Evolutionary conservation across 192 early-diverging fungal species (phyloP), one percentile per base, ranked within the genome.

Genomic region (Backusella liffmaniae): DNA sequence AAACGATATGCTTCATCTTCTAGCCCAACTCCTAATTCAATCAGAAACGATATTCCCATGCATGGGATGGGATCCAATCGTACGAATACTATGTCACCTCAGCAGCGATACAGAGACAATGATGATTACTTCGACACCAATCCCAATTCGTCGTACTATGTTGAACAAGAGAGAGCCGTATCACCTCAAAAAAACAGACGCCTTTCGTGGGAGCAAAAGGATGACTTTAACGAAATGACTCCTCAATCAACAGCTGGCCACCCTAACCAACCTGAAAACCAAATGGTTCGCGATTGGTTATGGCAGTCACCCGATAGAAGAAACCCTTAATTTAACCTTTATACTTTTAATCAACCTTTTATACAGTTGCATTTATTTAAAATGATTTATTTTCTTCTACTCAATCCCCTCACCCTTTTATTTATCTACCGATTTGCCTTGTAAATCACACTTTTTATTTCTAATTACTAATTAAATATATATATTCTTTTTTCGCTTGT

Each of bases 221-320:
- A 74, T 18, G 72, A 41, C 13, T 23, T 36, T 10, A 12, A 69
- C 2, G 72, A 37, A 9, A 71, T 44, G 30, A 49, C 1, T 44
- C 42, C 5, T 30, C 42, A 39, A 30, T 49, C 70, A 41, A 15
- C 70, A 23, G 23, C 42, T 42, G 36, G 32, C 9, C 8, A 37
- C 18, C 10, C 15, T 67, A 74, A 35, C 21, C 53, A 51, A 39
- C n/a, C 53, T 39, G 72, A 26, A 23, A 56, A 73, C 36, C 49
- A 65, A 39, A 41, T 56, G n/a, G 35, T 67, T 35, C 23, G 65
- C 39, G 73, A 67, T 74, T 74, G 73, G 73, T 46, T 74, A 46
- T 66, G 62, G 65, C 73, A 74, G 66, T 74, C 73, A 6, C 73
- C 73, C 18, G 59, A 66, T 23, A 74, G 73, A 67, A 62, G 73